Conservation (phyloP, 805 yeast genomes). For the Schwanniomyces pseudopolymorphus region DNA sequence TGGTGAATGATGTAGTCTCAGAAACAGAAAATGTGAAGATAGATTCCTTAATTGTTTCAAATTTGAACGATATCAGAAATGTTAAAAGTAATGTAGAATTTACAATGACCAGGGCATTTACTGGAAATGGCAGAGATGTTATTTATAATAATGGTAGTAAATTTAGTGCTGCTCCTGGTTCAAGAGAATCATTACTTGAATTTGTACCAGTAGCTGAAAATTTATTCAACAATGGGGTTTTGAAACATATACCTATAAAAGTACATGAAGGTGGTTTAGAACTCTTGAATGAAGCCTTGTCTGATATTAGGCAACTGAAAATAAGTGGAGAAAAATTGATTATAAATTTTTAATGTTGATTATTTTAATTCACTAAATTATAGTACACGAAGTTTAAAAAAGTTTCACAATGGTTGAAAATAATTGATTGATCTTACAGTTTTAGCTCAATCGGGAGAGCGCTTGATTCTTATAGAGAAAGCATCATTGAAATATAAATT, state of each 20-base stretch:
- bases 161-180: not conserved
- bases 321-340: slow-evolving; percentile 3
- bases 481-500: too few species aligned
- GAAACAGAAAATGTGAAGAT: not conserved
- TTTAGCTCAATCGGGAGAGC: slow-evolving; percentile 1
- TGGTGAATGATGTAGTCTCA: not conserved
- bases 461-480: not conserved
- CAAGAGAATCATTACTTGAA: not conserved
- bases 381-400: too few species aligned
- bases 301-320: not conserved
- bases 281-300: not conserved
- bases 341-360: not conserved
- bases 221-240: not conserved
- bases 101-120: slow-evolving; percentile 4
- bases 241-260: slow-evolving; percentile 3
- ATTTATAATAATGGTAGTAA: slow-evolving; percentile 1
- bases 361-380: too few species aligned
- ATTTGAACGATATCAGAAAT: not conserved
- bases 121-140: slow-evolving; percentile 1
- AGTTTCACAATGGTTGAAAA: too few species aligned
- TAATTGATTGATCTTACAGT: too few species aligned
- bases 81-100: slow-evolving; percentile 2
- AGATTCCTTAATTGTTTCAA: not conserved
- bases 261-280: slow-evolving; percentile 1
- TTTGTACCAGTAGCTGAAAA: not conserved